Conservation (phyloP, 768 basidiomycete species). For the Symmetrospora coprosmae region DNA sequence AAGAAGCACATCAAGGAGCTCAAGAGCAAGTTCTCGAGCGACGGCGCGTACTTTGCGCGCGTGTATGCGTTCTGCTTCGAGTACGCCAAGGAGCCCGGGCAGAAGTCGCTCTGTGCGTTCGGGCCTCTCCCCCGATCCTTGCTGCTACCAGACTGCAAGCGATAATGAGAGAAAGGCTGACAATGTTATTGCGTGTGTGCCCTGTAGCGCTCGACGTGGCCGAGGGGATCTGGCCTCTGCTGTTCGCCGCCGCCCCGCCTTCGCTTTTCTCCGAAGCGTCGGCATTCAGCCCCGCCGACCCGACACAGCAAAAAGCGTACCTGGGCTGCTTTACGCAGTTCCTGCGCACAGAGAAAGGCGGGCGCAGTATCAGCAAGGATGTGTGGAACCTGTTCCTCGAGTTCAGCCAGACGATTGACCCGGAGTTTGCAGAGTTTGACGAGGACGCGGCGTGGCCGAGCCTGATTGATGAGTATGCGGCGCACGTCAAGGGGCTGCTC, state of each 20-base stretch:
- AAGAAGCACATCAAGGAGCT: slow-evolving; percentile 46
- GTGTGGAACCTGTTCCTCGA: slow-evolving; percentile 31
- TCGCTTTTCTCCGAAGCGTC: not conserved
- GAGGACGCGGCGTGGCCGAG: slow-evolving; percentile 76
- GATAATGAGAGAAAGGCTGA: no score
- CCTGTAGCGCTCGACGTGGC: slow-evolving; percentile 19
- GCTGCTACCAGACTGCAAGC: not conserved
- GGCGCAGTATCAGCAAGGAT: slow-evolving; percentile 23
- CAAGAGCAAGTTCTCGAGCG: slow-evolving; percentile 49
- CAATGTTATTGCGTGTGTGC: not conserved
- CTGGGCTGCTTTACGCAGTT: slow-evolving; percentile 43
- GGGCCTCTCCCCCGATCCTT: not conserved
- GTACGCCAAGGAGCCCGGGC: slow-evolving; percentile 60
- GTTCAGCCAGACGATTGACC: slow-evolving; percentile 52
- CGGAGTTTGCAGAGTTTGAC: slow-evolving; percentile 58
- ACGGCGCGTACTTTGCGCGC: slow-evolving; percentile 55
- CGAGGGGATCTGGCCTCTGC: slow-evolving; percentile 2
- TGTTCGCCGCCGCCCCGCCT: not conserved
- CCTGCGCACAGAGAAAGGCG: slow-evolving; percentile 46
- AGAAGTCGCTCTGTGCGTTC: slow-evolving; percentile 59
- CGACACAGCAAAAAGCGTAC: not conserved
- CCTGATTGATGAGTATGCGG: slow-evolving; percentile 69
- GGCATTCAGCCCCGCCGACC: not conserved
- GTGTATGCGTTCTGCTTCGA: slow-evolving; percentile 72
- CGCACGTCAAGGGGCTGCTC: slow-evolving; percentile 44